Conservation (phyloP, 2,329 filamentous ascomycete species). For the Aspergillus ochraceoroseus region DNA sequence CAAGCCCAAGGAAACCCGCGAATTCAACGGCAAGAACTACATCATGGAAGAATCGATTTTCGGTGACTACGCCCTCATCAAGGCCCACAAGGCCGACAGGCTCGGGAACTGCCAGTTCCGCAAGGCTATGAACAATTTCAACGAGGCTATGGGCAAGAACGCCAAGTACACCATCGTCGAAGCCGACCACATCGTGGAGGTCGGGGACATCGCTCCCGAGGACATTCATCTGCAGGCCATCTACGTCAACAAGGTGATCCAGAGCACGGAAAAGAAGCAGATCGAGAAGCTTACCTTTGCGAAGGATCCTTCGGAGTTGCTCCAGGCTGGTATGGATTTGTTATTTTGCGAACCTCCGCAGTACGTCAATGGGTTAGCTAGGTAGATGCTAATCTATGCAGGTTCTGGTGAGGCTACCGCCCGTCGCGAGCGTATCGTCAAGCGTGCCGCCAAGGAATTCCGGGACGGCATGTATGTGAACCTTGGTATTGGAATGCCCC, state of each 20-base stretch:
- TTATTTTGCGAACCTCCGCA: neutral
- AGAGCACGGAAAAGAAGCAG: constrained; percentile 64
- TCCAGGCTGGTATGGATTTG: constrained; percentile 48
- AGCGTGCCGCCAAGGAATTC: constrained; percentile 72
- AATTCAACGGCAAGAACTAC: constrained; percentile 68
- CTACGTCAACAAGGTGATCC: constrained; percentile 75
- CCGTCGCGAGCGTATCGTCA: constrained; percentile 76
- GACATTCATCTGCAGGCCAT: constrained; percentile 78
- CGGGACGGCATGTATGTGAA: constrained; percentile 86
- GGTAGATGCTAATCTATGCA: constrained; percentile 5
- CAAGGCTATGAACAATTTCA: constrained; percentile 69
- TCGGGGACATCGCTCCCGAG: constrained; percentile 67
- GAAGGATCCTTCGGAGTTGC: constrained; percentile 55
- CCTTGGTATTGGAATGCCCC: constrained; percentile 82
- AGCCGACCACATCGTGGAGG: constrained; percentile 74
- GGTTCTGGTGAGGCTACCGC: constrained; percentile 57
- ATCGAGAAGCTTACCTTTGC: constrained; percentile 76
- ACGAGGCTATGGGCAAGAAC: constrained; percentile 73
- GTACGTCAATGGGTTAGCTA: neutral
- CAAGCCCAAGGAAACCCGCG: constrained; percentile 63
- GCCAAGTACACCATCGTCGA: constrained; percentile 76
- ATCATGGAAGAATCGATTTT: constrained; percentile 72
- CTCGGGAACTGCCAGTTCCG: constrained; percentile 77
- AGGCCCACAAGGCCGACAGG: constrained; percentile 71
- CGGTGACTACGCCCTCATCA: constrained; percentile 71